These are phyloP conservation scores for Filobasidium floriforme DNA, from an alignment of 768 basidiomycete species.

Conservation along the genomic window DNA sequence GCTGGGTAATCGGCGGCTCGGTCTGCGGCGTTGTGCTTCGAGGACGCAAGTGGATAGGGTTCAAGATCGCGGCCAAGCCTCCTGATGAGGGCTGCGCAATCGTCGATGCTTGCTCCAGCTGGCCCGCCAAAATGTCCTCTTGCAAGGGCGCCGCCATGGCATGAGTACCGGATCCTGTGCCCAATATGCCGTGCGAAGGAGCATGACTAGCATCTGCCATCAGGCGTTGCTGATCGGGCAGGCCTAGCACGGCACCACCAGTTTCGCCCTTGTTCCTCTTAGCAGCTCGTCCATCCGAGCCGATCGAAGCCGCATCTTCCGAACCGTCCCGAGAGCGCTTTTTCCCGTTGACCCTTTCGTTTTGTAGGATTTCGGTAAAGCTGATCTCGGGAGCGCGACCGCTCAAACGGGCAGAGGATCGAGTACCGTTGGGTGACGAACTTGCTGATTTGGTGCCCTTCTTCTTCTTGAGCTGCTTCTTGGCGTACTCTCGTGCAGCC, in stretches of 20 bases:
- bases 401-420: slow-evolving; percentile 66
- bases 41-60: slow-evolving; percentile 20
- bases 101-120: slow-evolving; percentile 12
- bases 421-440: slow-evolving; percentile 46
- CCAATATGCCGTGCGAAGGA: not conserved
- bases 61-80: slow-evolving; percentile 13
- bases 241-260: no score
- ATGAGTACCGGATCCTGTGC: slow-evolving; percentile 9
- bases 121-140: slow-evolving; percentile 5
- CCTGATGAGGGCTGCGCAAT: slow-evolving; percentile 5
- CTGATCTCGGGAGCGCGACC: slow-evolving; percentile 63
- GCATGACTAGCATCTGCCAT: no score
- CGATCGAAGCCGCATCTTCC: not conserved
- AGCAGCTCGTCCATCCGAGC: not conserved
- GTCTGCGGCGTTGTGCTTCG: slow-evolving; percentile 7
- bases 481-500: slow-evolving; percentile 60
- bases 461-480: slow-evolving; percentile 48
- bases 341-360: slow-evolving; percentile 65
- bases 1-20: not conserved
- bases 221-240: no score
- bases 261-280: not conserved
- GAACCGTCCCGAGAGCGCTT: slow-evolving; percentile 23
- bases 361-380: slow-evolving; percentile 65
- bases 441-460: slow-evolving; percentile 39
- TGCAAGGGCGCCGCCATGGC: slow-evolving; percentile 8